Percentiles rank a stretch among this genome's conserved stretches.
phyloP scores from a whole-genome alignment of 2,329 filamentous ascomycete genomes.

The Neonectria sp. region DNA sequence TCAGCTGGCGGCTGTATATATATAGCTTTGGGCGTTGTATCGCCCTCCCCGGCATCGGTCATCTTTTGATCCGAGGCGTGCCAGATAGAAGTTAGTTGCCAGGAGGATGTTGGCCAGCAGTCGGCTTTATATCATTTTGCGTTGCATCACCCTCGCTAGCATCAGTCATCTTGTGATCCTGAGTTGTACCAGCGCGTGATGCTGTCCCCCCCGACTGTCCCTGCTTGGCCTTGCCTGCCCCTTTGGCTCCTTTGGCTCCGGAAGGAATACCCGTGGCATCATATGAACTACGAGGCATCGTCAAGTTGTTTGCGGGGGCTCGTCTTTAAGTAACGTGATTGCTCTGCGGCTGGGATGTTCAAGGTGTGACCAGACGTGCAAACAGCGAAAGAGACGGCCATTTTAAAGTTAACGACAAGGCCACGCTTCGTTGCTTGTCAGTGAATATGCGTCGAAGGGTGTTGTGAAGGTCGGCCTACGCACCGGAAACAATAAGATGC shows the following conservation, averaged over 20 bases:
- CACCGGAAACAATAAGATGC: background rate
- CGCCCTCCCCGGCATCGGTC: no score
- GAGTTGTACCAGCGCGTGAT: constrained; percentile 12
- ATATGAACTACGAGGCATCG: constrained; percentile 13
- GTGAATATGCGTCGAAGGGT: no score
- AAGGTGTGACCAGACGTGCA: background rate
- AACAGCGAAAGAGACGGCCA: background rate
- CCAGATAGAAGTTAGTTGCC: background rate
- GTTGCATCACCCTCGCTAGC: background rate
- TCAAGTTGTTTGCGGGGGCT: no score
- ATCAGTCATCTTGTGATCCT: background rate
- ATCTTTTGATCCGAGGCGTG: no score
- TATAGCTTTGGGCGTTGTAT: no score
- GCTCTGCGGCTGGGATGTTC: no score
- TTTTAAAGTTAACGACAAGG: no score
- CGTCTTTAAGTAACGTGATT: no score
- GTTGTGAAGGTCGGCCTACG: background rate
- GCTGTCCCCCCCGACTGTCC: background rate
- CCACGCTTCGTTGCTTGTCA: background rate
- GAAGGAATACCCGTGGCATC: background rate
- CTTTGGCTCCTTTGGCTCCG: background rate
- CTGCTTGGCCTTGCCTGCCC: background rate
- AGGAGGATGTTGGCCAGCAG: background rate
- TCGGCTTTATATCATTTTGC: background rate
- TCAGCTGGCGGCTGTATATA: no score